Evolutionary conservation across 2,329 filamentous ascomycete genomes (phyloP), one percentile per base, ranked within the genome.

Genomic region (Neonectria neomacrospora): DNA sequence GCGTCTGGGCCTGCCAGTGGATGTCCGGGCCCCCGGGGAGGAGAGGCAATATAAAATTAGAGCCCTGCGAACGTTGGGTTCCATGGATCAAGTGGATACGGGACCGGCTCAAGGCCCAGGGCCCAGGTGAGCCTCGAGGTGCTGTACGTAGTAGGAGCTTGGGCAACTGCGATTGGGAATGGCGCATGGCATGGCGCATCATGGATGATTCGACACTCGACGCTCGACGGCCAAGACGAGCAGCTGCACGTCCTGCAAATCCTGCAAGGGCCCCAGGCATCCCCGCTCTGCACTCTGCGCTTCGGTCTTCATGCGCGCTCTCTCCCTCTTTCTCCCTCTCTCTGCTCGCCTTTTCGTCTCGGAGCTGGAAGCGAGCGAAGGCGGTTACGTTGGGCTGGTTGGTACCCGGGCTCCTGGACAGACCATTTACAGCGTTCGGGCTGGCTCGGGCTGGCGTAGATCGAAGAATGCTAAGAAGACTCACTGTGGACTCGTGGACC

Each of bases 31-130:
- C 37, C 37, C 37, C 37, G n/a, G 37, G 57, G 67, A 64, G 67
- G 67, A 72, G 67, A 75, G 71, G 66, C 72, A 75, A 78, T 80
- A 80, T 82, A 79, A 82, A 80, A 82, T 81, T 80, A 82, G 79
- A 76, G 74, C 71, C 64, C 67, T 74, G 68, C 66, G 66, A 67
- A 70, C 67, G 71, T 68, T 74, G 64, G 69, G 67, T 71, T 67
- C 63, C 65, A 72, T 72, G 70, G 70, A 72, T 72, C 70, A 73
- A 73, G 70, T 71, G 67, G 70, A 72, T 70, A 67, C 67, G 63
- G 58, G 68, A 70, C 68, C 66, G 64, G 71, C 67, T 71, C 67
- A 68, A 68, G 67, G 62, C 65, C 54, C 63, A 71, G 68, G 70
- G 70, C 37, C 37, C n/a, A 51, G 54, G 44, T 42, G 45, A 34